Base-by-base conservation (phyloP, 768 basidiomycete species). In the Serendipita sp. region DNA sequence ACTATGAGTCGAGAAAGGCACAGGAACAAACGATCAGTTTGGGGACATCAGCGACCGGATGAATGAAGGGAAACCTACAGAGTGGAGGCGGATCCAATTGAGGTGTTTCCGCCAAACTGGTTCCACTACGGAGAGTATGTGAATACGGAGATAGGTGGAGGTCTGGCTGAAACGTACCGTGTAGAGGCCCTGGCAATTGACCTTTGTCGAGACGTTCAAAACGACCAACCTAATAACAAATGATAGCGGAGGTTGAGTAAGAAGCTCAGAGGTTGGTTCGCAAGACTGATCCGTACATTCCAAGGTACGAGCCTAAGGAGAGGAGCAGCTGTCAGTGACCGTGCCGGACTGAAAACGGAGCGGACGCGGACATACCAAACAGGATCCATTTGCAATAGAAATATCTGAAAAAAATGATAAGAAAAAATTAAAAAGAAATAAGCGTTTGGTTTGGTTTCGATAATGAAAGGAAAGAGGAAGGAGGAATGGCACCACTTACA, bases 301-400 rank as follows among this genome's bases (percentile, higher is more conserved):
- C 85, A 62, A 85, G 75, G 64, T 86, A 71, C 2, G 85, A 81
- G 65, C 85, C 76, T 58, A 33, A 26, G 17, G 22, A 11, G n/a
- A n/a, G 31, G n/a, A n/a, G 24, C 53, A 31, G 20, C 17, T n/a
- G 30, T 24, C 33, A 33, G 53, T 22, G 13, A n/a, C 9, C 45
- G 5, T 20, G 20, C 26, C 22, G 33, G 28, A 7, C n/a, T 50
- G 7, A 30, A 17, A 17, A 30, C 5, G 11, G 20, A 58, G 28
- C 33, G 24, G 53, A 24, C 4, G 31, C 24, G 53, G 30, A 48
- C 53, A 26, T 58, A 58, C 53, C 53, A 3, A 87, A 71, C 41
- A 86, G 71, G 67, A 75, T 79, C 69, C 86, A 87, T 60, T 85
- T 80, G 66, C 83, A 82, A 50, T 82, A 70, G 71, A 87, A 86